These are phyloP conservation scores for Suhomyces guaymorum DNA, from an alignment of 1,139 yeast genomes.

Conservation along the genomic window DNA sequence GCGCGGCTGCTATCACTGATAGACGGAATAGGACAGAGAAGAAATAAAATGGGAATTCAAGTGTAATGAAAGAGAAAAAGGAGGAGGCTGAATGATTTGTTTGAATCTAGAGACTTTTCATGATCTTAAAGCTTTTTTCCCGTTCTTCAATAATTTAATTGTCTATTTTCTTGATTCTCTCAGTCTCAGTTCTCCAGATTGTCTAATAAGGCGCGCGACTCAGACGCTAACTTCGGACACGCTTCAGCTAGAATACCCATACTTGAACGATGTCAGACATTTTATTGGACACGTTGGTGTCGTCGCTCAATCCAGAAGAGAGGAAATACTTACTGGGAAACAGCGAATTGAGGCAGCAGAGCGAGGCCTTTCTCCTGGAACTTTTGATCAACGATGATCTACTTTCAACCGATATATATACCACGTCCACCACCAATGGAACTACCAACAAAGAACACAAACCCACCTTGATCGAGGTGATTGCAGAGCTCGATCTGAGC, in stretches of 20 bases:
- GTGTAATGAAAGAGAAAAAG: too few species aligned
- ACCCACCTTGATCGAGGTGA: slow-evolving; percentile 44
- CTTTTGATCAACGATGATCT: slow-evolving; percentile 44
- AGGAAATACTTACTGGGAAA: slow-evolving; percentile 16
- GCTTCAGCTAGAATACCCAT: neutral
- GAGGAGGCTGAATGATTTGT: too few species aligned
- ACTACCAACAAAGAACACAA: slow-evolving; percentile 13
- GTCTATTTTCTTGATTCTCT: too few species aligned
- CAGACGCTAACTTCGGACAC: too few species aligned
- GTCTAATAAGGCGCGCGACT: too few species aligned
- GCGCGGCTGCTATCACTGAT: too few species aligned
- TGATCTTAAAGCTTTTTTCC: too few species aligned
- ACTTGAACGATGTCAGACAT: slow-evolving; percentile 20
- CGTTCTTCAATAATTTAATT: too few species aligned
- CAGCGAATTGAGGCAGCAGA: slow-evolving; percentile 12
- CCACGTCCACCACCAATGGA: slow-evolving; percentile 28
- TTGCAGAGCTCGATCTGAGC: slow-evolving; percentile 45
- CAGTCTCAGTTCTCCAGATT: too few species aligned
- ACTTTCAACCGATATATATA: slow-evolving; percentile 42
- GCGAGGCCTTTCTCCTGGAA: slow-evolving; percentile 22
- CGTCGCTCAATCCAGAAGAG: slow-evolving; percentile 19
- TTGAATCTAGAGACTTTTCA: too few species aligned
- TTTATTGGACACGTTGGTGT: slow-evolving; percentile 23
- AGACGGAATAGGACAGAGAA: too few species aligned
- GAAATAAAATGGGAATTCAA: too few species aligned